A percentile compares a stretch with the other conserved stretches of the same genome.
Conservation (phyloP, 2,329 filamentous ascomycete species). For the Ceratocystis diversiconidia region DNA sequence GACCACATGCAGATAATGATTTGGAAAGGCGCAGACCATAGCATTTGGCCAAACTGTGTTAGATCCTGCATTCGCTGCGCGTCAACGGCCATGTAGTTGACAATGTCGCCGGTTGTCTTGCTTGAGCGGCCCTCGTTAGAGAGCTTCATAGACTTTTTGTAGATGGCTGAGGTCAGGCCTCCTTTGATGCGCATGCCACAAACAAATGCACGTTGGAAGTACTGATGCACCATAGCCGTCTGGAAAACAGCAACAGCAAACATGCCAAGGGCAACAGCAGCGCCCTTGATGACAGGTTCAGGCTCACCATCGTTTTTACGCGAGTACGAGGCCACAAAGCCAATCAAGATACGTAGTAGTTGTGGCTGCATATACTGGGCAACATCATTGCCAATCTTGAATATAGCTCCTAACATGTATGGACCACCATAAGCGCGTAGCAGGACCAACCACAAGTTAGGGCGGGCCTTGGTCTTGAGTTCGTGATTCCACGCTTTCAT, state of each 20-base stretch:
- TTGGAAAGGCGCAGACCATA: conserved; percentile 96
- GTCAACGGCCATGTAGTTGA: conserved; percentile 99
- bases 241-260: conserved; percentile 75
- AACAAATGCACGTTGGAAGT: conserved; percentile 89
- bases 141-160: conserved; percentile 74
- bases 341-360: conserved; percentile 68
- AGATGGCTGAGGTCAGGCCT: conserved; percentile 77
- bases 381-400: conserved; percentile 79
- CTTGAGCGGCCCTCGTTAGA: conserved; percentile 82
- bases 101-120: conserved; percentile 93
- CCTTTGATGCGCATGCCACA: conserved; percentile 95
- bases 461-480: conserved; percentile 50
- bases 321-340: conserved; percentile 57
- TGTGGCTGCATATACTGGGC: conserved; percentile 86
- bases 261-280: conserved; percentile 81
- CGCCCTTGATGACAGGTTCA: conserved; percentile 69
- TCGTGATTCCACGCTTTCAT: conserved; percentile 64
- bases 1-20: conserved; percentile 92
- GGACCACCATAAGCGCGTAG: conserved; percentile 74
- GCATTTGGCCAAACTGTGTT: conserved; percentile 85
- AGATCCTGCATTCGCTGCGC: conserved; percentile 89
- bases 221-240: conserved; percentile 82
- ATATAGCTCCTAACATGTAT: conserved; percentile 65
- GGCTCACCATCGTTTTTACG: conserved; percentile 40
- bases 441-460: conserved; percentile 68